Evolutionary conservation across 2,329 filamentous ascomycete species (phyloP).

Genomic region (Pseudopithomyces maydicus): DNA sequence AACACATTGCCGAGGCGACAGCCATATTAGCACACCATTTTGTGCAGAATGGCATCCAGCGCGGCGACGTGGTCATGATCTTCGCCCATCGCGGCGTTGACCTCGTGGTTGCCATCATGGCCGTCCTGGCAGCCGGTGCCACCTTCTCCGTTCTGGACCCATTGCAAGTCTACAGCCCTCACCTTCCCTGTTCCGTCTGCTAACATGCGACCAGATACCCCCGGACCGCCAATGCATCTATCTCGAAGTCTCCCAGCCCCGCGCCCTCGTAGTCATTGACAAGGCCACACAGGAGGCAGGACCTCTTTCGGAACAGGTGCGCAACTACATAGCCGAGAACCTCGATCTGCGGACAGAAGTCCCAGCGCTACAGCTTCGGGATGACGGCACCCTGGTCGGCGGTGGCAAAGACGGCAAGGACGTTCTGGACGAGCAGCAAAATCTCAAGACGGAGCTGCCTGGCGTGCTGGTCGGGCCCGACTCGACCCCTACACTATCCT

Average conservation of each 20-base stretch:
- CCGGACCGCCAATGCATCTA: slow-evolving; percentile 81
- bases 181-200: background rate
- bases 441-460: slow-evolving; percentile 62
- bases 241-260: slow-evolving; percentile 77
- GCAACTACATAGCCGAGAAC: slow-evolving; percentile 72
- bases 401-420: slow-evolving; percentile 70
- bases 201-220: slow-evolving; percentile 65
- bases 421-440: slow-evolving; percentile 62
- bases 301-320: slow-evolving; percentile 64
- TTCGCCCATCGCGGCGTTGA: slow-evolving; percentile 84
- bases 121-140: slow-evolving; percentile 63
- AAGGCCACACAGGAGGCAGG: slow-evolving; percentile 72
- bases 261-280: slow-evolving; percentile 73
- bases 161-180: slow-evolving; percentile 51
- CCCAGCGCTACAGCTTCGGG: slow-evolving; percentile 71
- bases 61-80: slow-evolving; percentile 92
- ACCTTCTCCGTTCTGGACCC: slow-evolving; percentile 76
- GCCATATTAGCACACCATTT: slow-evolving; percentile 83
- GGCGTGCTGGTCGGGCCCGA: slow-evolving; percentile 85
- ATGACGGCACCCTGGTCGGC: slow-evolving; percentile 74
- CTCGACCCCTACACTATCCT: slow-evolving; percentile 72
- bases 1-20: slow-evolving; percentile 82
- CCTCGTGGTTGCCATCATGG: slow-evolving; percentile 80
- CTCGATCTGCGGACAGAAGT: slow-evolving; percentile 75
- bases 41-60: slow-evolving; percentile 70